phyloP scores from a whole-genome alignment of 164 flowering plant species.

The Stephania japonica region DNA sequence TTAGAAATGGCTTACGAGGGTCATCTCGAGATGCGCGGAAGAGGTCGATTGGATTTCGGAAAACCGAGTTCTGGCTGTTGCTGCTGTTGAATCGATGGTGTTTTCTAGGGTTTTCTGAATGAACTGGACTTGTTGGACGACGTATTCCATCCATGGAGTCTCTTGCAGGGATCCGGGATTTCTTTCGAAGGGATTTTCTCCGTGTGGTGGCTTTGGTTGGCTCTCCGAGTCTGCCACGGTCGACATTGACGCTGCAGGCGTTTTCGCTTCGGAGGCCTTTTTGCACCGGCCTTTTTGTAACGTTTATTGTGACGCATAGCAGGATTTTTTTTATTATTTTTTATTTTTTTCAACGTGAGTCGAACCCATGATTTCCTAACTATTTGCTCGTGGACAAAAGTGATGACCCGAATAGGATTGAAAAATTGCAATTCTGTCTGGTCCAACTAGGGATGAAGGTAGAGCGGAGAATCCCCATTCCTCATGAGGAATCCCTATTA shows the following conservation, averaged over 20 bases:
- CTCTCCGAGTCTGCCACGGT: conserved; percentile 12
- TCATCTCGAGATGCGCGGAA: conserved; percentile 56
- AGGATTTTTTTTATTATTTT: no score
- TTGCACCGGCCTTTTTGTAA: background rate
- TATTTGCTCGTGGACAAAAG: no score
- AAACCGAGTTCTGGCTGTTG: conserved; percentile 48
- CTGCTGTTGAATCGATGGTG: conserved; percentile 40
- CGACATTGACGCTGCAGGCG: conserved; percentile 10
- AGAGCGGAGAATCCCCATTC: no score
- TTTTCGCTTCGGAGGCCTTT: background rate
- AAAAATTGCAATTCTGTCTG: no score
- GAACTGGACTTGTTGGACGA: conserved; percentile 49
- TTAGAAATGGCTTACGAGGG: conserved; percentile 36
- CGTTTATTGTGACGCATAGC: background rate
- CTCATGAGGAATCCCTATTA: no score
- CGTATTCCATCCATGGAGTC: conserved; percentile 62
- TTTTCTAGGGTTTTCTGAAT: conserved; percentile 36
- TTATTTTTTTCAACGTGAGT: background rate
- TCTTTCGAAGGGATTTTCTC: conserved; percentile 1
- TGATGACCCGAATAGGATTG: no score
- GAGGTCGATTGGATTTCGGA: conserved; percentile 57
- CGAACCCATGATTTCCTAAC: background rate
- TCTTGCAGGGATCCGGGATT: conserved; percentile 11
- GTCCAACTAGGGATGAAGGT: no score
- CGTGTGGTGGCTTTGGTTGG: conserved; percentile 6